Conservation (phyloP, 768 basidiomycete genomes). For the Lactifluus echinatus region DNA sequence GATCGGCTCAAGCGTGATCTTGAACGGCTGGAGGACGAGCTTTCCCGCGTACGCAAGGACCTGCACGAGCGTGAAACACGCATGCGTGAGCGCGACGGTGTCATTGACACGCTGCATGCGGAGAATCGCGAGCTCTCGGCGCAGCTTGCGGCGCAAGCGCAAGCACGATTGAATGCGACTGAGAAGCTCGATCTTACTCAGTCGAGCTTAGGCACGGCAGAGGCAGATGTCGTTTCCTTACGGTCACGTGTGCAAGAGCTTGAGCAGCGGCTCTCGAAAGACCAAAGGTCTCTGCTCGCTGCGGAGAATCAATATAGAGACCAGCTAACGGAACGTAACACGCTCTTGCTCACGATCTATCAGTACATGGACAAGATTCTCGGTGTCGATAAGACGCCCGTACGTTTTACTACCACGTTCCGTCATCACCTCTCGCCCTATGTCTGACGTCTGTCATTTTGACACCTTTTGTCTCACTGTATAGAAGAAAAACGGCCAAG, state of each 20-base stretch:
- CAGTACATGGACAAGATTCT: constrained; percentile 94
- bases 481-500: constrained; percentile 67
- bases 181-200: constrained; percentile 82
- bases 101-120: constrained; percentile 65
- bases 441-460: neutral
- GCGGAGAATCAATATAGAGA: constrained; percentile 81
- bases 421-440: neutral
- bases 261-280: constrained; percentile 73
- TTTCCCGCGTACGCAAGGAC: constrained; percentile 61
- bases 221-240: constrained; percentile 53
- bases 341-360: constrained; percentile 83
- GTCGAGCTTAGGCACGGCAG: constrained; percentile 51
- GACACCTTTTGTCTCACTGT: constrained; percentile 9
- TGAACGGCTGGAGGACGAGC: constrained; percentile 69
- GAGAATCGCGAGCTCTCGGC: constrained; percentile 75
- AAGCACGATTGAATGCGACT: constrained; percentile 73
- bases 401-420: constrained; percentile 35
- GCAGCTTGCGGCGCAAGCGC: constrained; percentile 77
- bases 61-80: constrained; percentile 57
- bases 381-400: constrained; percentile 79
- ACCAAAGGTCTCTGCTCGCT: constrained; percentile 60
- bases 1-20: constrained; percentile 82
- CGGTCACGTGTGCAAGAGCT: constrained; percentile 62
- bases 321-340: constrained; percentile 90
- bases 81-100: constrained; percentile 59